Base-by-base conservation (phyloP, 2,329 filamentous ascomycete species). In the Diaporthe sp. region DNA sequence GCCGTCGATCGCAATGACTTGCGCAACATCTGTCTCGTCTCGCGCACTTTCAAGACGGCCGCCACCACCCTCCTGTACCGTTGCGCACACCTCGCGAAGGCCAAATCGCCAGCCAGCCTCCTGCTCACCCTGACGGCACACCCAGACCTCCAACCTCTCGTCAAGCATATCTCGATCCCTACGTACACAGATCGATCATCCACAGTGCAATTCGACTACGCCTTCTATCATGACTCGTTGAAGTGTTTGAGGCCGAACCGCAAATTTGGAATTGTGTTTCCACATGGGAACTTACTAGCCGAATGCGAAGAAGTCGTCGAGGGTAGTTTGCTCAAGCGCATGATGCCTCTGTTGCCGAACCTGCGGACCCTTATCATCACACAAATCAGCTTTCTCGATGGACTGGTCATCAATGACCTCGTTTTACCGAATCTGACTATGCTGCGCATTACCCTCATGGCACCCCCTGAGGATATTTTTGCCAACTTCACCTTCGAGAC, bases 61-160 rank as follows among this genome's bases (percentile, higher is more conserved):
- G 70, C 70, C 28, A 72, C 70, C 9, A 49, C 39, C 19, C 22
- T 72, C 22, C 70, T 72, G 5, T 72, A 72, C 55, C 70, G 53
- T 7, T 31, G 25, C 22, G 49, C 53, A 49, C 31, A 72, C 12
- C 28, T 72, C 17, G 34, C 53, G 6, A 61, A 42, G 1, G 12
- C 28, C 39, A 60, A 49, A 9, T 37, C 70, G 13, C 39, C 57
- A 19, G 22, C 1, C 2, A 37, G 8, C 17, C 13, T 72, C 8
- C 12, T 60, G 7, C 10, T 39, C 4, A 19, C 28, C 3, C 28
- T 72, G 10, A 3, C 1, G 10, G 19, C 22, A 22, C 13, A 28
- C 4, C 53, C 55, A 7, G 22, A 10, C 12, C 70, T 72, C 12
- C 39, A 15, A 6, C 17, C 34, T 34, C 70, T 72, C 37, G 55